phyloP scores from a whole-genome alignment of 164 flowering plant genomes.

The Aristolochia fimbriata region DNA sequence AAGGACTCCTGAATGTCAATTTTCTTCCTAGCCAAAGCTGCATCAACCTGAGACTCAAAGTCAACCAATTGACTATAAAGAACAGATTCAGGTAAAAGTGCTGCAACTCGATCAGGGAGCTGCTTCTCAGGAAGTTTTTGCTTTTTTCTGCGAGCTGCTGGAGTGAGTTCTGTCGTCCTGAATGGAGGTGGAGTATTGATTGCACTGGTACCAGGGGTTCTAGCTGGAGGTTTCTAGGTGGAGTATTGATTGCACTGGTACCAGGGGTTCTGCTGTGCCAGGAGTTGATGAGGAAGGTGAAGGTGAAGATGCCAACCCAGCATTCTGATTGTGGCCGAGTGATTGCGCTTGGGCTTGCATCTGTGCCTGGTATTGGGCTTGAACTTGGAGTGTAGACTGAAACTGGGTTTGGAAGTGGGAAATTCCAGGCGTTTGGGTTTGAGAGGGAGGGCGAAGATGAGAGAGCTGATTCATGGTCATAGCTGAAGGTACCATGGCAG shows the following conservation, averaged over 20 bases:
- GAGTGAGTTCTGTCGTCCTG: constrained; percentile 74
- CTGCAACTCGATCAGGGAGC: constrained; percentile 66
- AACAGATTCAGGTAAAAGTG: constrained; percentile 70
- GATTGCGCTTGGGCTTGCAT: constrained; percentile 19
- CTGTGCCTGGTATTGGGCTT: constrained; percentile 19
- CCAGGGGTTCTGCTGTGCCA: no score
- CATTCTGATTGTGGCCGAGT: constrained; percentile 26
- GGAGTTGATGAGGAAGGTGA: constrained; percentile 42
- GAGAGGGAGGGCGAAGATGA: constrained; percentile 21
- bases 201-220: constrained; percentile 44
- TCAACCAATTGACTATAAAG: constrained; percentile 70
- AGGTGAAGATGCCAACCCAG: constrained; percentile 29
- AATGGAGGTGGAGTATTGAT: constrained; percentile 32
- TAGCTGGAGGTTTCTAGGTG: constrained; percentile 59
- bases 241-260: no score
- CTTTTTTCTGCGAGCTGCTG: constrained; percentile 72
- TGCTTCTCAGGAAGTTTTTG: constrained; percentile 53
- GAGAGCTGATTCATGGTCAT: constrained; percentile 25
- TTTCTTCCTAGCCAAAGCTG: constrained; percentile 67
- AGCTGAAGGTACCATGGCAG: constrained; percentile 24
- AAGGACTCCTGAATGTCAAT: constrained; percentile 60
- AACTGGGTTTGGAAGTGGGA: constrained; percentile 36
- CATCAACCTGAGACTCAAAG: constrained; percentile 64
- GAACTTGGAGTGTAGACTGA: constrained; percentile 29
- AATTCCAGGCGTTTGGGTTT: constrained; percentile 19